Evolutionary conservation across 2,329 filamentous ascomycete genomes (phyloP).

Genomic region (Colletotrichum caudatum): DNA sequence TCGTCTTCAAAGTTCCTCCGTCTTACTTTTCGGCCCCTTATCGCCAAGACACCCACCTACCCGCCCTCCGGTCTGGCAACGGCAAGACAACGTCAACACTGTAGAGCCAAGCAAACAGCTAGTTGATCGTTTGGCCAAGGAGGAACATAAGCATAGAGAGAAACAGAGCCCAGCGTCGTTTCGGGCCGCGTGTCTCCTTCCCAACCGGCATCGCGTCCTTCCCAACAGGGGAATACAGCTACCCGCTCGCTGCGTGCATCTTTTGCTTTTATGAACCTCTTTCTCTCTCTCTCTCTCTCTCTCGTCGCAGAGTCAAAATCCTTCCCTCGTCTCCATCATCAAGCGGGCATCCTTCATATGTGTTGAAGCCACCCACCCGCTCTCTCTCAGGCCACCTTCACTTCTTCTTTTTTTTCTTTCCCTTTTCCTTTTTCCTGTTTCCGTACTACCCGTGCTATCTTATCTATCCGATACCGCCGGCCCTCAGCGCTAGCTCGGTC

Average conservation of each 20-base stretch:
- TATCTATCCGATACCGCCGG: background rate
- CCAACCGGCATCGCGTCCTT: conserved; percentile 19
- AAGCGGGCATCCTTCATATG: background rate
- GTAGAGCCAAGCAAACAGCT: background rate
- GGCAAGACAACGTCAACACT: background rate
- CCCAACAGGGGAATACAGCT: conserved; percentile 29
- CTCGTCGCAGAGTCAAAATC: background rate
- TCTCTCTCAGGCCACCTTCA: background rate
- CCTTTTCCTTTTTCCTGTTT: too few species aligned
- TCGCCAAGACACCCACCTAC: background rate
- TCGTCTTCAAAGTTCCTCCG: background rate
- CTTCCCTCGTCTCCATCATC: background rate
- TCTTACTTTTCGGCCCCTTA: background rate
- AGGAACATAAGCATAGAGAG: background rate
- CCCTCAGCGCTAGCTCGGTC: background rate
- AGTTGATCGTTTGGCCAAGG: conserved; percentile 8
- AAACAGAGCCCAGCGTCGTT: conserved; percentile 4
- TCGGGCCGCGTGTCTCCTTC: conserved; percentile 23
- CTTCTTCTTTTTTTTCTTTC: background rate
- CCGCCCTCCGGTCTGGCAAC: background rate
- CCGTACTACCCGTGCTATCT: background rate
- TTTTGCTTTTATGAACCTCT: background rate
- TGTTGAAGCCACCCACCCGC: background rate
- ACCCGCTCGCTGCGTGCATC: conserved; percentile 1
- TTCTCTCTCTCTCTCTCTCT: too few species aligned